These are phyloP conservation scores for Tolypocladium guangdongense DNA, from an alignment of 2,329 filamentous ascomycete species.

Conservation along the genomic window DNA sequence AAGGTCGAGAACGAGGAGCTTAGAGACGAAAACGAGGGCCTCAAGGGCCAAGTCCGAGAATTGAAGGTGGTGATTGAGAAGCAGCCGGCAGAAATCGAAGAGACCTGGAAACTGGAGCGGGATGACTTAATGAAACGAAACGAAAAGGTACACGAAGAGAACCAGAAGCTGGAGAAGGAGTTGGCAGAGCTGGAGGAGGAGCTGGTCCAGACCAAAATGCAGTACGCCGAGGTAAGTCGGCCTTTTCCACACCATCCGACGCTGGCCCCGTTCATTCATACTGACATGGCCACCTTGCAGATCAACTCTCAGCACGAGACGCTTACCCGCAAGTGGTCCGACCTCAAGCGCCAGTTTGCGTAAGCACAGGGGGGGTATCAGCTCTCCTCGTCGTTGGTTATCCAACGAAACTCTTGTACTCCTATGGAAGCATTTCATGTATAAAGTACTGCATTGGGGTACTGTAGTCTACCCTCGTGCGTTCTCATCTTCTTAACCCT, in stretches of 20 bases:
- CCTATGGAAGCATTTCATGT: conserved; percentile 10
- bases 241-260: background rate
- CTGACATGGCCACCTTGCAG: conserved; percentile 28
- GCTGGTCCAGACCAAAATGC: conserved; percentile 88
- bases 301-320: conserved; percentile 62
- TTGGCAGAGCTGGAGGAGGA: conserved; percentile 86
- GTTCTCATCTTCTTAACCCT: background rate
- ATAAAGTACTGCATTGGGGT: conserved; percentile 7
- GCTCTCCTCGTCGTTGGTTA: background rate
- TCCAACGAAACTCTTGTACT: background rate
- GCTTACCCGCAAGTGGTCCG: conserved; percentile 66
- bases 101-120: conserved; percentile 70
- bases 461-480: background rate
- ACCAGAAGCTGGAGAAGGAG: conserved; percentile 76
- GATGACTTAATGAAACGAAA: conserved; percentile 89
- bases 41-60: conserved; percentile 77
- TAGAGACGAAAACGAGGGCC: conserved; percentile 77
- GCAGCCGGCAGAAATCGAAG: conserved; percentile 82
- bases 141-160: conserved; percentile 87
- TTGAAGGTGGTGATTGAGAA: conserved; percentile 78
- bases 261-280: background rate
- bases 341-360: conserved; percentile 51
- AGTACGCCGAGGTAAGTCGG: conserved; percentile 75
- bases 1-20: conserved; percentile 92
- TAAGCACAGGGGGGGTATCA: conserved; percentile 9